Conservation (phyloP, 2,329 filamentous ascomycete genomes). For the Exophiala sideris region DNA sequence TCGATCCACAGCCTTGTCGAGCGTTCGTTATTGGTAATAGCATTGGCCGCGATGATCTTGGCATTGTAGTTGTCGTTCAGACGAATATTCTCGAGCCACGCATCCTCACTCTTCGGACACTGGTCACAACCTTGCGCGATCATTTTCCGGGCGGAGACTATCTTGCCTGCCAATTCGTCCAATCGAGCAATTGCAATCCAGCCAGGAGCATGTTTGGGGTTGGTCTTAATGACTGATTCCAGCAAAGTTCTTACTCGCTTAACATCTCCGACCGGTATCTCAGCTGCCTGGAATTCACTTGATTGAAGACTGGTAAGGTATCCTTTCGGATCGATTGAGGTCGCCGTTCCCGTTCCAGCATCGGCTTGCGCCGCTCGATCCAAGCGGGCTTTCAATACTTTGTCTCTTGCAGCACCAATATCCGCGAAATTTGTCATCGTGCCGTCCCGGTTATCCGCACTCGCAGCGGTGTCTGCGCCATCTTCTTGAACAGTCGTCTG, state of each 20-base stretch:
- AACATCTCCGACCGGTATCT: constrained; percentile 87
- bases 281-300: constrained; percentile 72
- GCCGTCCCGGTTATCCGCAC: constrained; percentile 61
- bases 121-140: constrained; percentile 85
- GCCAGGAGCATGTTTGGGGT: constrained; percentile 87
- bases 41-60: constrained; percentile 90
- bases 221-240: constrained; percentile 97
- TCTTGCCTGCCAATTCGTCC: constrained; percentile 89
- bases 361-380: constrained; percentile 79
- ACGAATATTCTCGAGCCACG: constrained; percentile 93
- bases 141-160: constrained; percentile 80
- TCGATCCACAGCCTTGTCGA: constrained; percentile 92
- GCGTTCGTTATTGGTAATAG: constrained; percentile 84
- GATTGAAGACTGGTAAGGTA: constrained; percentile 91
- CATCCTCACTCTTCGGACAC: constrained; percentile 91
- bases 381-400: constrained; percentile 88
- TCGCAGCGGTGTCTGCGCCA: constrained; percentile 50
- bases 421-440: constrained; percentile 98
- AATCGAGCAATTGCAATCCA: constrained; percentile 94
- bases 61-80: constrained; percentile 90
- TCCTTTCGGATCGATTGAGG: constrained; percentile 89
- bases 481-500: constrained; percentile 87
- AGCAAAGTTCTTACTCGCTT: constrained; percentile 87
- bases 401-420: constrained; percentile 93
- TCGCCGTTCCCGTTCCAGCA: constrained; percentile 72